Percentiles rank a stretch among this genome's conserved stretches.
Conservation (phyloP, 2,329 filamentous ascomycete species). For the Coniochaeta sp. region DNA sequence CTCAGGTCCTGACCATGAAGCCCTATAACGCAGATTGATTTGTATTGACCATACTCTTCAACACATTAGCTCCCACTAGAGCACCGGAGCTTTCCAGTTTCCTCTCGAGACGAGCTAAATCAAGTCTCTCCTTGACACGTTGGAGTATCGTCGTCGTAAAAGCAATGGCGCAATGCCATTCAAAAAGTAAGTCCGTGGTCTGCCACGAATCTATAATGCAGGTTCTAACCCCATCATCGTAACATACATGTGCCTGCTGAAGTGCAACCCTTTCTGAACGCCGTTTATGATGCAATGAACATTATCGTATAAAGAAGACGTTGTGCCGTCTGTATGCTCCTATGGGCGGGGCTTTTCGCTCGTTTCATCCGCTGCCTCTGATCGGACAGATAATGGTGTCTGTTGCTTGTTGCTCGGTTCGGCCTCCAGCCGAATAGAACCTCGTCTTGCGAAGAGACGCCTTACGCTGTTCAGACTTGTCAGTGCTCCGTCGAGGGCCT, state of each 20-base stretch:
- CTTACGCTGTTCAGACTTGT: not conserved
- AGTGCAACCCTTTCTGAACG: not conserved
- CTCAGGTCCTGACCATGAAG: not conserved
- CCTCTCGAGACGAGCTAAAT: not conserved
- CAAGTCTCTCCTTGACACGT: not conserved
- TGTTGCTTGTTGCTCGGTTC: not conserved
- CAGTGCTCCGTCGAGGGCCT: not conserved
- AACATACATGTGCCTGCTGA: not conserved
- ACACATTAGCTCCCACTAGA: not conserved
- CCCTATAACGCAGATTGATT: not conserved
- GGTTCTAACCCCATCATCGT: not conserved
- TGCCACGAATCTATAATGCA: not conserved
- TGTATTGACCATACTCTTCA: not conserved
- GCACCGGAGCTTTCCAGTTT: not conserved
- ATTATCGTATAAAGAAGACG: not conserved
- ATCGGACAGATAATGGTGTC: not conserved
- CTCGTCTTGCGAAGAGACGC: slow-evolving; percentile 1
- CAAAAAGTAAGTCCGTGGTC: not conserved
- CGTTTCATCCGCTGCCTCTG: not conserved
- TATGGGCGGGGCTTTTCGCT: not conserved
- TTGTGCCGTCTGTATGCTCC: not conserved
- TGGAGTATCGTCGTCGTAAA: not conserved
- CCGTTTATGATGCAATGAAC: not conserved
- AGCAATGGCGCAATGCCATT: not conserved
- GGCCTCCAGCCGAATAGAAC: not conserved